These are phyloP conservation scores for Linderniella brevidens DNA, from an alignment of 257 asterid genomes.

Conservation along the genomic window DNA sequence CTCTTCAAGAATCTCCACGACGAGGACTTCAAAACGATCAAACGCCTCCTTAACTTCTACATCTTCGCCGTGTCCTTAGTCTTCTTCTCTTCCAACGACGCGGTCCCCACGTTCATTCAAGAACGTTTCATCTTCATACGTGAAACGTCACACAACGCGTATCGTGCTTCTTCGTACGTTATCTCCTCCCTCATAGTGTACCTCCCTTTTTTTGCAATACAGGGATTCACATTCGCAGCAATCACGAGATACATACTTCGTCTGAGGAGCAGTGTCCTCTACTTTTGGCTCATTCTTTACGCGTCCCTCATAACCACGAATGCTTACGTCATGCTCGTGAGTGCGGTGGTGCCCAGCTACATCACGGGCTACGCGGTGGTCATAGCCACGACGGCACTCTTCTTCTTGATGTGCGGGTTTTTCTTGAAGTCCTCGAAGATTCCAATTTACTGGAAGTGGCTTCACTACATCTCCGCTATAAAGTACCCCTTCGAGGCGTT, in stretches of 20 bases:
- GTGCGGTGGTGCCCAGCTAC: slow-evolving; percentile 76
- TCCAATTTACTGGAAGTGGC: slow-evolving; percentile 62
- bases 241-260: slow-evolving; percentile 43
- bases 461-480: slow-evolving; percentile 74
- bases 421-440: slow-evolving; percentile 66
- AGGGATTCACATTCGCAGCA: slow-evolving; percentile 63
- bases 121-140: slow-evolving; percentile 81
- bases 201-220: slow-evolving; percentile 75
- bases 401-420: slow-evolving; percentile 78
- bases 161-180: slow-evolving; percentile 66
- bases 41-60: slow-evolving; percentile 63
- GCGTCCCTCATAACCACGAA: slow-evolving; percentile 78
- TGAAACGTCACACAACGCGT: slow-evolving; percentile 76
- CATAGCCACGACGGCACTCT: slow-evolving; percentile 85
- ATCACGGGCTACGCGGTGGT: slow-evolving; percentile 80
- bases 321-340: slow-evolving; percentile 74
- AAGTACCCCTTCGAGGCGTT: slow-evolving; percentile 84
- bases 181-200: slow-evolving; percentile 72
- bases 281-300: slow-evolving; percentile 63
- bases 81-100: slow-evolving; percentile 81
- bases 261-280: slow-evolving; percentile 22
- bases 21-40: slow-evolving; percentile 32
- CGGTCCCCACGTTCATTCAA: slow-evolving; percentile 81
- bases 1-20: slow-evolving; percentile 33
- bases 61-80: slow-evolving; percentile 59